phyloP scores from a whole-genome alignment of 23 red algal genomes.

The Gracilaria domingensis region DNA sequence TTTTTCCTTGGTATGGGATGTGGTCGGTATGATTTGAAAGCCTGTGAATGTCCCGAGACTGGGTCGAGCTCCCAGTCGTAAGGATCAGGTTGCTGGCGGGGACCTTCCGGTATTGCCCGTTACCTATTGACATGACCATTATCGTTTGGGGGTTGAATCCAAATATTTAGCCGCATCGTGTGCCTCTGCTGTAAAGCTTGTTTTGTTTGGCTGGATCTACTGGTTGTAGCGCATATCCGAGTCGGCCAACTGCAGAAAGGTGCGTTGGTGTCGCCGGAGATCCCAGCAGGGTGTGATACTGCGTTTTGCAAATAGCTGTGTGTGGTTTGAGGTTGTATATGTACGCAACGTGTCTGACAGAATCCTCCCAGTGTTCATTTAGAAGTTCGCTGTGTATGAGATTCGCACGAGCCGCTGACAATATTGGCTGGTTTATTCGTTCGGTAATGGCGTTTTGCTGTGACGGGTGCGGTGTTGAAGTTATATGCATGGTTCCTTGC shows the following conservation, averaged over 20 bases:
- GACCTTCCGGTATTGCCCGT: neutral
- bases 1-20: neutral
- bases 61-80: neutral
- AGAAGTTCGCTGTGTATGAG: neutral
- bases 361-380: neutral
- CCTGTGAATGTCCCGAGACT: neutral
- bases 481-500: neutral
- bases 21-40: conserved; percentile 3
- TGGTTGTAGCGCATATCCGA: neutral
- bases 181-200: neutral
- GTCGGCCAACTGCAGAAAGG: conserved; percentile 21
- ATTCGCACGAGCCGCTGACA: neutral
- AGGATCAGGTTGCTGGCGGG: neutral
- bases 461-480: neutral
- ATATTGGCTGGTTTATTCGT: conserved; percentile 11
- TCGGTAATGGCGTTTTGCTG: conserved; percentile 2
- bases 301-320: neutral
- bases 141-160: neutral
- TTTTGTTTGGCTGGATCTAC: neutral
- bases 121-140: neutral
- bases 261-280: neutral
- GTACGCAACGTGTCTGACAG: neutral
- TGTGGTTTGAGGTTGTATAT: conserved; percentile 39
- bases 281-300: neutral
- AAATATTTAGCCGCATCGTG: neutral